Evolutionary conservation across 495 filamentous ascomycete species (phyloP), one percentile per base, ranked within the genome.

Genomic region (Acidomyces sp.): DNA sequence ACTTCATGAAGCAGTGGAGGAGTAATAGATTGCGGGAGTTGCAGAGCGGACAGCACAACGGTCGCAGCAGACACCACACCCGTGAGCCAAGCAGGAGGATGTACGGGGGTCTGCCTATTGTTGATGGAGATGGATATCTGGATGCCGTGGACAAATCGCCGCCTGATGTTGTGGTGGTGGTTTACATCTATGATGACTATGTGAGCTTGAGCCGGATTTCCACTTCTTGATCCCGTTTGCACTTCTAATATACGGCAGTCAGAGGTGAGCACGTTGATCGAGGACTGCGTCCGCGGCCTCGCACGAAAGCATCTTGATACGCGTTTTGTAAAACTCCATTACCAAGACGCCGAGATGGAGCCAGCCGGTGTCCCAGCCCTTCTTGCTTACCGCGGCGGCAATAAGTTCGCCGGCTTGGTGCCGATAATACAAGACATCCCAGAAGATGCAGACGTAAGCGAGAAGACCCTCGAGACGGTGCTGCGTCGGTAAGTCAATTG

Each of bases 281-380:
- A 93, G 56, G 74, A 76, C 25, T 85, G 80, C 24, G 58, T 97
- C 28, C 66, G 66, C 22, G 72, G 73, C 2, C 68, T 97, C 22
- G 83, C 88, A 31, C 62, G 68, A 39, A 65, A 69, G 41, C 66
- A 96, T 49, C 62, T 70, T 19, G 66, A 75, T 21, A 75, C 80
- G 27, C 82, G 82, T 48, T 96, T 97, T 54, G 71, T 96, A 59
- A 90, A 87, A 59, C 72, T 96, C 22, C 82, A 93, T 61, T 82
- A 83, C 56, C 75, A 81, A 39, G 92, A 93, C 45, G 88, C 93
- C 21, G 92, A 96, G 59, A 95, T 96, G 71, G 84, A 93, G 55
- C 74, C 81, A 45, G 83, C 85, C 40, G 76, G 81, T 41, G 82
- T 90, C 0, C 90, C 90, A 1, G 88, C 90, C 6, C 64, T 97